Base-by-base conservation (phyloP, 2,329 filamentous ascomycete genomes). In the Epichloe uncinata region DNA sequence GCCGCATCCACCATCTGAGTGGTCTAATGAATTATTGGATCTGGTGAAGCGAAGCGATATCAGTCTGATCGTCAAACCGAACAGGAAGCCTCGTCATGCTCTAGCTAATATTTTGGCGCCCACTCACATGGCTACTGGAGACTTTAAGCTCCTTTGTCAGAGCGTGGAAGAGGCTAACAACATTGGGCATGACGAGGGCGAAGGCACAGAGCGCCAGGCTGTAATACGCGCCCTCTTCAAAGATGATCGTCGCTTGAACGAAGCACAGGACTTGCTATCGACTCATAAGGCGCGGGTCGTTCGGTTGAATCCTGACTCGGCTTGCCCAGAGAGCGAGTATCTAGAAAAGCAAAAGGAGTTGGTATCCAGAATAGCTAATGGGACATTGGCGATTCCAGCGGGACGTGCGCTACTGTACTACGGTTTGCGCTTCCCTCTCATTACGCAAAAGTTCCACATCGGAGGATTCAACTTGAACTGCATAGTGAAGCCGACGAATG, bases 321-420 rank as follows among this genome's bases (percentile, higher is more conserved):
- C 81, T 40, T 93, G 87, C 85, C 79, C 83, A 20, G 93, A 98
- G 62, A 83, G 87, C 15, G 84, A 93, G 53, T 81, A 95, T 50
- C 73, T 98, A 9, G 93, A 98, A 63, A 87, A 85, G 52, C 93
- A 98, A 65, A 95, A 96, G 64, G 84, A 87, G 53, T 74, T 95
- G 34, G 90, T 93, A 52, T 86, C 93, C 52, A 84, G 85, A 60
- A 79, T 96, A 37, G 93, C 91, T 40, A 79, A 85, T 43, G 82
- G 93, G 52, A 97, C 91, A 13, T 74, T 97, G 52, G 90, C 93
- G 2, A 84, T 96, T 48, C 87, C 93, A 1, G 78, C 87, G 5
- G 94, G 94, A 2, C 82, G 90, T 54, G 90, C 84, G 2, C 81
- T 98, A 66, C 73, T 97, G 50, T 87, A 91, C 63, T 98, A 87